Conservation (phyloP, 768 basidiomycete genomes). For the Tephrocybe sp. region DNA sequence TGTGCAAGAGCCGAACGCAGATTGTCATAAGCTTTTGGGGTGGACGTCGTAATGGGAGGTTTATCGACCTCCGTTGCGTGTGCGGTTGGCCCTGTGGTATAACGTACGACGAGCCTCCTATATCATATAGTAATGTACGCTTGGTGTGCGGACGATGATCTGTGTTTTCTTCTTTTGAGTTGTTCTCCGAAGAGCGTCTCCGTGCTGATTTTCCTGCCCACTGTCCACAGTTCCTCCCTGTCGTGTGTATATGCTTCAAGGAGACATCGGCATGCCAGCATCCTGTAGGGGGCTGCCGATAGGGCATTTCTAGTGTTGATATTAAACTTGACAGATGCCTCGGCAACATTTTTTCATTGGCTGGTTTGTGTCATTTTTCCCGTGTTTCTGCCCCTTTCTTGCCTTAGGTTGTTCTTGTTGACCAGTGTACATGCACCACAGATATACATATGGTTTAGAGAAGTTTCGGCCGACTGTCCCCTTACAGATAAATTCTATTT, state of each 20-base stretch:
- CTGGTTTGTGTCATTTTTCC: too few relatives aligned
- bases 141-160: neutral
- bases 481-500: conserved; percentile 1
- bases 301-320: neutral
- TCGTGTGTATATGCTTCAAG: neutral
- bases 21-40: neutral
- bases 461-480: conserved; percentile 4
- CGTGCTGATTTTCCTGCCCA: neutral
- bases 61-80: neutral
- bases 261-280: neutral
- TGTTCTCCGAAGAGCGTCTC: neutral
- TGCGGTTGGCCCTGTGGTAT: conserved; percentile 3
- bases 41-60: neutral
- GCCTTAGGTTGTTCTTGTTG: neutral
- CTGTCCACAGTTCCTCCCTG: neutral
- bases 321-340: neutral
- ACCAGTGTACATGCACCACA: neutral
- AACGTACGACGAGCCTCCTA: neutral
- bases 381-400: conserved; percentile 1
- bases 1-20: neutral
- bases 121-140: neutral
- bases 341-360: neutral
- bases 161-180: neutral
- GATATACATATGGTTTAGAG: neutral
- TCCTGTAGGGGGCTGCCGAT: neutral